Base-by-base conservation (phyloP, 306 rosid genomes). In the Cicer yamashitae region DNA sequence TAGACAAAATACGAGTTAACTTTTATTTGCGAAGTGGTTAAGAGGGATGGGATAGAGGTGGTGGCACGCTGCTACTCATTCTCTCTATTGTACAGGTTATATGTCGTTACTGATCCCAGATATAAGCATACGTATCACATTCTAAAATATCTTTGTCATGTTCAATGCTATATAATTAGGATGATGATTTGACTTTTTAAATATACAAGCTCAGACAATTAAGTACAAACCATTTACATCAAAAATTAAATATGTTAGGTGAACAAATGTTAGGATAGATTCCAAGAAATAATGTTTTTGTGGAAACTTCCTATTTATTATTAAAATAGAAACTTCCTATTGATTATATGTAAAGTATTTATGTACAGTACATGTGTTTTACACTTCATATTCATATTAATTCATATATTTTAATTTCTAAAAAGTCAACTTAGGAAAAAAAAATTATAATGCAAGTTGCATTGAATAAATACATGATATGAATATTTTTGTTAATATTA, bases 241-340 rank as follows among this genome's bases (percentile, higher is more conserved):
- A 50, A 50, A 41, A 25, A 17, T 17, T 57, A 61, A 40, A 75
- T 30, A 30, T 30, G 65, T 75, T 64, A 13, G 77, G 70, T 73
- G 37, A n/a, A 14, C 38, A 11, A 13, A 39, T 71, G 13, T 54
- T 47, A 18, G 34, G 30, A 58, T 1, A 7, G 14, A 58, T 45
- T 58, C 46, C 69, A 25, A 6, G 8, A 71, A 71, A 45, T 18
- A 12, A 59, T 6, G 15, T 6, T 44, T 7, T 7, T 8, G 7
- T 1, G 7, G 9, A 37, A 72, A 72, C 30, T 56, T 71, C 18
- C 13, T 50, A 13, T 4, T 22, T 12, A 1, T 60, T 17, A 46
- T 52, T 40, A 18, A 5, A 53, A 10, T 17, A 17, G 9, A 37
- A 72, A 72, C 30, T 56, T 71, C 40, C 13, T 50, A 13, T 4